Evolutionary conservation across 495 filamentous ascomycete genomes (phyloP), one percentile per base, ranked within the genome.

Genomic region (Podospora comata): DNA sequence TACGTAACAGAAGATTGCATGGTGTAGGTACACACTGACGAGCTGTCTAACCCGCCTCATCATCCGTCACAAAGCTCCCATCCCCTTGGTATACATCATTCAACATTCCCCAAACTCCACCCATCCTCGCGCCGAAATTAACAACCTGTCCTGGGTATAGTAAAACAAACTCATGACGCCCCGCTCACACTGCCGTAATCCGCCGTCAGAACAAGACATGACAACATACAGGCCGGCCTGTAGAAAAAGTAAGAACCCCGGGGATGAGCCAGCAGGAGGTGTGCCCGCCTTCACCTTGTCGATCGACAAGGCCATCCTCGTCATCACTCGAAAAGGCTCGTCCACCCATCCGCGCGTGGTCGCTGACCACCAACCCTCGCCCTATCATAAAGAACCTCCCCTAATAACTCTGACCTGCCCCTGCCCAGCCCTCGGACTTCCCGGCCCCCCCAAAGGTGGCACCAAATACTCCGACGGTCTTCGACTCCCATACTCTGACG

Each of bases 391-490:
- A 1, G 68, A 70, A 13, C 68, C 65, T 7, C 69, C 69, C 27
- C 65, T 44, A n/a, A 65, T 65, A n/a, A 70, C 69, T 20, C 69
- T 48, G 56, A 70, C 62, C 5, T 65, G 67, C 13, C 64, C 59
- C 15, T 48, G 39, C 39, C 39, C 39, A 48, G 39, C 9, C 39
- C 39, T 48, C 7, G 39, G 39, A 16, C 39, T 48, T 2, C 56
- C 18, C 55, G 55, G 55, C 0, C 58, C 58, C 16, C 26, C 60
- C 61, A 60, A 32, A 18, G 55, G 16, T 18, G 39, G 23, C 6
- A 59, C 30, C 7, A 27, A 11, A 13, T 48, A 48, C 39, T 48
- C 32, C 15, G 48, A 16, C 59, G 63, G 63, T 0, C 27, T 7
- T 15, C 26, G 5, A 32, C 19, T 30, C 59, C 59, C 59, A 61